Conservation (phyloP, 2,329 filamentous ascomycete genomes). For the Venturia aucupariae region DNA sequence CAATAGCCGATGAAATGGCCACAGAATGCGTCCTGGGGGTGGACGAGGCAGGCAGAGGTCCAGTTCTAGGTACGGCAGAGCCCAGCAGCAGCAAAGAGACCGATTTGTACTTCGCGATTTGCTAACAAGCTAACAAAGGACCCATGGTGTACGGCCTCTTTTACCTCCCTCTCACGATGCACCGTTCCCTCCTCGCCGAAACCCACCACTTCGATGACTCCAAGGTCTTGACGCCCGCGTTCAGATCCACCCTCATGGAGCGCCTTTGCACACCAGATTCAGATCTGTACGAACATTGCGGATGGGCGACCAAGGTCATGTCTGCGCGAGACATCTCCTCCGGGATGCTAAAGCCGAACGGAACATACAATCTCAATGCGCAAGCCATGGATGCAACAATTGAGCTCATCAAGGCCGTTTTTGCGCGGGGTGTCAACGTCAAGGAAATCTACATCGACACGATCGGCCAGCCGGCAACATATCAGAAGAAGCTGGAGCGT, state of each 20-base stretch:
- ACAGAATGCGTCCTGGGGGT: slow-evolving; percentile 73
- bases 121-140: slow-evolving; percentile 27
- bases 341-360: slow-evolving; percentile 59
- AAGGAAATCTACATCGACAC: slow-evolving; percentile 92
- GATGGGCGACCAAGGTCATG: slow-evolving; percentile 74
- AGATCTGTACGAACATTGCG: slow-evolving; percentile 55
- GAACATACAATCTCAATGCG: slow-evolving; percentile 82
- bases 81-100: not conserved
- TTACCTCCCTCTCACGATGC: slow-evolving; percentile 56
- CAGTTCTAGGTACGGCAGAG: slow-evolving; percentile 59
- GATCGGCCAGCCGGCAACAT: slow-evolving; percentile 70
- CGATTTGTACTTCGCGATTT: slow-evolving; percentile 16
- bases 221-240: slow-evolving; percentile 75
- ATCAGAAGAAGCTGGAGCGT: slow-evolving; percentile 75
- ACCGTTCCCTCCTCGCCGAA: slow-evolving; percentile 64
- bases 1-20: slow-evolving; percentile 32
- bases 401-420: slow-evolving; percentile 66
- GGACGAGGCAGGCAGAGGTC: slow-evolving; percentile 88
- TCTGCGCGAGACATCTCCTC: slow-evolving; percentile 77
- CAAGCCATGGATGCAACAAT: slow-evolving; percentile 93
- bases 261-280: slow-evolving; percentile 58
- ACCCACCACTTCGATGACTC: slow-evolving; percentile 90
- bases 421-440: slow-evolving; percentile 70
- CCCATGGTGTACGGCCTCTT: slow-evolving; percentile 63
- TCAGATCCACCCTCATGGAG: slow-evolving; percentile 64